Percentiles rank a stretch among this genome's conserved stretches.
Evolutionary conservation across 257 asterid species (phyloP).

Genomic region (Solanum rostratum): DNA sequence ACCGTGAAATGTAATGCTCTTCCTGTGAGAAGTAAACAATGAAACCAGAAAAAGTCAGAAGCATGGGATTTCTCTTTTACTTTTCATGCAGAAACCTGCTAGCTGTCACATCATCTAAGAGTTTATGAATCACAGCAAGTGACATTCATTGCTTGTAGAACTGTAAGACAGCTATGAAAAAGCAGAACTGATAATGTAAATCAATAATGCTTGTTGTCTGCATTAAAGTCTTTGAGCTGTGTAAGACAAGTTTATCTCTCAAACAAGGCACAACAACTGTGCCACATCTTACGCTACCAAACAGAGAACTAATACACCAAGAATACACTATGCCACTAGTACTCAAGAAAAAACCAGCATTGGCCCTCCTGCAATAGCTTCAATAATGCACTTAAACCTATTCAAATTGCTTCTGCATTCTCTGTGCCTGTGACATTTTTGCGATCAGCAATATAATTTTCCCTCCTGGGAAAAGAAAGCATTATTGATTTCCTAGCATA

Average conservation of each 20-base stretch:
- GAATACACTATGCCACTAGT: not conserved
- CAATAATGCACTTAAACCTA: not conserved
- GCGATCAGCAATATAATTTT: not conserved
- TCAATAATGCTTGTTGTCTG: not conserved
- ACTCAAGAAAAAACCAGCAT: not conserved
- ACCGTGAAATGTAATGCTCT: conserved; percentile 59
- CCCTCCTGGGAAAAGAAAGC: not conserved
- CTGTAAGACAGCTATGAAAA: not conserved
- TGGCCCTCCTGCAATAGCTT: not conserved
- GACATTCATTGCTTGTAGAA: not conserved
- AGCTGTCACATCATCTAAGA: not conserved
- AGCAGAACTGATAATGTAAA: not conserved
- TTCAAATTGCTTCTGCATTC: not conserved
- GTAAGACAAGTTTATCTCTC: not conserved
- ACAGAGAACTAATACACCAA: not conserved
- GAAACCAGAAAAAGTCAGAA: not conserved
- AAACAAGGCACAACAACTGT: not conserved
- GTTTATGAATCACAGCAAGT: not conserved
- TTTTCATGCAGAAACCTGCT: not conserved
- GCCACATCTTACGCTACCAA: not conserved
- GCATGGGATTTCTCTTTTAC: not conserved
- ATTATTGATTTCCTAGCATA: not conserved
- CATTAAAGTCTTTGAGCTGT: not conserved
- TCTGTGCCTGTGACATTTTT: not conserved
- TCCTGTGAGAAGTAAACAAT: conserved; percentile 43